These are phyloP conservation scores for Cytospora schulzeri DNA, from an alignment of 2,329 filamentous ascomycete species.

Conservation along the genomic window DNA sequence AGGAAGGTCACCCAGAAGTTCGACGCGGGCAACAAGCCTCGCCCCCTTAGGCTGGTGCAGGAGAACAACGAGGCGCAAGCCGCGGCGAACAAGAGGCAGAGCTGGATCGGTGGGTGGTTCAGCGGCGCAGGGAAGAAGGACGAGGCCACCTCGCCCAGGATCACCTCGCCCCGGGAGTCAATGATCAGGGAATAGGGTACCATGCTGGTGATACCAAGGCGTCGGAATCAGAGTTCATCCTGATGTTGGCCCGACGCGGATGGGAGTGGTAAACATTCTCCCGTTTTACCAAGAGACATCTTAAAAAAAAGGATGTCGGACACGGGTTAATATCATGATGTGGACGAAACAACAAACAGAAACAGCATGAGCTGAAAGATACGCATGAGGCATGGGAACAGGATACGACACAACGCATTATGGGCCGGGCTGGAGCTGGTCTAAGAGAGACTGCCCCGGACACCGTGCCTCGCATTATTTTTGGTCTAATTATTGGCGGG, in stretches of 20 bases:
- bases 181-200: conserved; percentile 25
- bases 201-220: neutral
- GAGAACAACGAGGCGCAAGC: conserved; percentile 61
- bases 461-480: conserved; percentile 8
- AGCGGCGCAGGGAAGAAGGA: conserved; percentile 24
- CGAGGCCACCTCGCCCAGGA: conserved; percentile 16
- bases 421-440: conserved; percentile 18
- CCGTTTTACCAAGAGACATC: conserved; percentile 3
- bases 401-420: conserved; percentile 7
- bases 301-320: conserved; percentile 9
- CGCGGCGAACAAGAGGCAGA: conserved; percentile 58
- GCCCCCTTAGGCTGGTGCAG: conserved; percentile 84
- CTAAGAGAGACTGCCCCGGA: conserved; percentile 5
- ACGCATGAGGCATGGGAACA: conserved; percentile 9
- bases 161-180: conserved; percentile 21
- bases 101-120: conserved; percentile 57
- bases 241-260: neutral
- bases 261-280: neutral
- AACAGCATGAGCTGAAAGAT: conserved; percentile 19
- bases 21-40: conserved; percentile 69
- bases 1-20: conserved; percentile 58
- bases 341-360: conserved; percentile 19
- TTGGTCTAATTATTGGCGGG: conserved; percentile 9
- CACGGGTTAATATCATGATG: conserved; percentile 27
- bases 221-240: neutral